These are phyloP conservation scores for Breviolum minutum DNA, from an alignment of 73 alveolate genomes.

Conservation along the genomic window DNA sequence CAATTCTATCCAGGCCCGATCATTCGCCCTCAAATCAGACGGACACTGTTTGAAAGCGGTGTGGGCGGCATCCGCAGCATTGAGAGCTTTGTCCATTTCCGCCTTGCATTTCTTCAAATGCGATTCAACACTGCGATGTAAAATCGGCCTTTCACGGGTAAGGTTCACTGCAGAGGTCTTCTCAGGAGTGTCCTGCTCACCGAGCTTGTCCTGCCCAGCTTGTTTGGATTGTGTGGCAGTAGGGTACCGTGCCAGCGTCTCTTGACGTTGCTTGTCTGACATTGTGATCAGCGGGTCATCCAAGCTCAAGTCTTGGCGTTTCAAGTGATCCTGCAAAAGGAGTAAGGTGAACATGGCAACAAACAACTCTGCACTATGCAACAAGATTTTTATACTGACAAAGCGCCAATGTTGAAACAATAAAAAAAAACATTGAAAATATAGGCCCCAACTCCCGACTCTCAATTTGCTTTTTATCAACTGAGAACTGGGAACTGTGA, in stretches of 20 bases:
- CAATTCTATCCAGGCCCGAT: background rate
- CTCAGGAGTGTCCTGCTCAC: background rate
- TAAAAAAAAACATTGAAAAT: too few species aligned
- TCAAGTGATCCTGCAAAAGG: background rate
- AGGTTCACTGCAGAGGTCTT: background rate
- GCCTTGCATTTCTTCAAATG: background rate
- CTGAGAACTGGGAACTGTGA: too few species aligned
- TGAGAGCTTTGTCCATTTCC: background rate
- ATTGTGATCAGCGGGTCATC: background rate
- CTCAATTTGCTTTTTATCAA: too few species aligned
- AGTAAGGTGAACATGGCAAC: too few species aligned
- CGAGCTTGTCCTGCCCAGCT: background rate
- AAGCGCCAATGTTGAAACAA: too few species aligned
- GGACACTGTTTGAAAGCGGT: background rate
- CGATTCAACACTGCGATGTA: slow-evolving; percentile 3
- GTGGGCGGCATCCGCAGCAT: background rate
- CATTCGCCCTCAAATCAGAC: background rate
- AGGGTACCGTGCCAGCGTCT: background rate
- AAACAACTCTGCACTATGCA: background rate
- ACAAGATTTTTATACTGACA: too few species aligned
- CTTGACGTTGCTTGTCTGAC: background rate
- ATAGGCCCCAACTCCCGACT: too few species aligned
- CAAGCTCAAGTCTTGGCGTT: slow-evolving; percentile 3
- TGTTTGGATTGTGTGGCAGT: background rate
- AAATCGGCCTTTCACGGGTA: background rate